These are phyloP conservation scores for Pouteria campechiana DNA, from an alignment of 179 eudicot genomes.

Conservation along the genomic window DNA sequence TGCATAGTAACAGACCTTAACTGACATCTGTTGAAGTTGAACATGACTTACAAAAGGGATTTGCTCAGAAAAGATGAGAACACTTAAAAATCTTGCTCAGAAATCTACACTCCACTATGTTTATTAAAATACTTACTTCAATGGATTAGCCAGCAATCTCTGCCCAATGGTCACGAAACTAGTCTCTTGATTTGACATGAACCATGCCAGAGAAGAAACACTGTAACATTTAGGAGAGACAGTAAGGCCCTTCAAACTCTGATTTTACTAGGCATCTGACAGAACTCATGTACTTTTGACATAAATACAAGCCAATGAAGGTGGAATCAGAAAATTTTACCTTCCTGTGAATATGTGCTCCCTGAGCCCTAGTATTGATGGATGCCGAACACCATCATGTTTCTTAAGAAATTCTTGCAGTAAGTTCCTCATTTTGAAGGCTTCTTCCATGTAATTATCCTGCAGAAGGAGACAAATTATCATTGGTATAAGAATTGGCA, in stretches of 20 bases:
- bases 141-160: constrained; percentile 79
- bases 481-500: not conserved
- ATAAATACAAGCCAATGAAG: too few relatives aligned
- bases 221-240: constrained; percentile 34
- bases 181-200: constrained; percentile 96
- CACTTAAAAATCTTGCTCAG: not conserved
- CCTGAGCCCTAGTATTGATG: constrained; percentile 88
- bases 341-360: constrained; percentile 98
- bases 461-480: constrained; percentile 9
- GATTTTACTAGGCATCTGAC: not conserved
- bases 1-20: not conserved
- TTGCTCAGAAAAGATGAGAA: not conserved
- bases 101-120: too few relatives aligned
- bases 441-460: constrained; percentile 99
- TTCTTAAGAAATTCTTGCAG: constrained; percentile 80
- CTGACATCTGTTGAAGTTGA: not conserved
- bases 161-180: constrained; percentile 97
- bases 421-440: constrained; percentile 86
- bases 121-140: constrained; percentile 63
- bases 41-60: not conserved
- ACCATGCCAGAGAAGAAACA: constrained; percentile 99
- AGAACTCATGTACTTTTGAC: not conserved
- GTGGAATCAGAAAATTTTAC: constrained; percentile 12
- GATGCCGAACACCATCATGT: constrained; percentile 82
- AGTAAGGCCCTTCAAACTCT: not conserved